Percentiles rank a stretch among this genome's conserved stretches.
Evolutionary conservation across 2,329 filamentous ascomycete species (phyloP).

Genomic region (Talaromyces sp.): DNA sequence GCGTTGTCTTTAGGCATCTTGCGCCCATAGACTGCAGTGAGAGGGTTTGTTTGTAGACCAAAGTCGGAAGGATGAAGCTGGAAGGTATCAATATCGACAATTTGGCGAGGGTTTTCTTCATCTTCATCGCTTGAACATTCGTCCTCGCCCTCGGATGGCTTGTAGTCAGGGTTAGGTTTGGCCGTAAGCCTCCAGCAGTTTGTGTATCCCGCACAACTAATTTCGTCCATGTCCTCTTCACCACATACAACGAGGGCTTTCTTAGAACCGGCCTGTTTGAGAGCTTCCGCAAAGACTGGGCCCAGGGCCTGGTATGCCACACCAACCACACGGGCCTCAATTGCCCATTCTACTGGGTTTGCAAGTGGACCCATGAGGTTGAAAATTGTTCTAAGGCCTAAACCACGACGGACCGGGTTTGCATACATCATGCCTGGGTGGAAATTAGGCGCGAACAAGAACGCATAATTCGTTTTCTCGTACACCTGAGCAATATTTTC

Average conservation of each 20-base stretch:
- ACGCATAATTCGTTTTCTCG: conserved; percentile 82
- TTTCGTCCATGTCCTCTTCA: conserved; percentile 91
- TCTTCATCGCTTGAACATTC: conserved; percentile 44
- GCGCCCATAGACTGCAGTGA: conserved; percentile 78
- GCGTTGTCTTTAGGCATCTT: conserved; percentile 88
- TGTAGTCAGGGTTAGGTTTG: conserved; percentile 50
- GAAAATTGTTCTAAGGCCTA: conserved; percentile 96
- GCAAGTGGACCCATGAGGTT: conserved; percentile 91
- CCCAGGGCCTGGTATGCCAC: conserved; percentile 87
- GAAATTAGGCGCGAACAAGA: conserved; percentile 94
- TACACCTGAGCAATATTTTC: conserved; percentile 73
- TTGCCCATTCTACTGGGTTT: conserved; percentile 80
- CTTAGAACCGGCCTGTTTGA: conserved; percentile 72
- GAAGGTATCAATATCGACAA: conserved; percentile 73
- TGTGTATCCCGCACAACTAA: conserved; percentile 86
- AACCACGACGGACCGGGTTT: conserved; percentile 78
- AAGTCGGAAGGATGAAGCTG: conserved; percentile 81
- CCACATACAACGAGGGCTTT: conserved; percentile 94
- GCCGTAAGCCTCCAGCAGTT: conserved; percentile 81
- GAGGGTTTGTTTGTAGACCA: conserved; percentile 73
- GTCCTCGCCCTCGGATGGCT: conserved; percentile 43
- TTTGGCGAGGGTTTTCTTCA: conserved; percentile 41
- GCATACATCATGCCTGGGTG: conserved; percentile 93
- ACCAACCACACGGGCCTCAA: conserved; percentile 92
- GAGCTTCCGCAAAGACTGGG: conserved; percentile 82